phyloP scores from a whole-genome alignment of 2,329 filamentous ascomycete genomes.

The Fusarium oligoseptatum region DNA sequence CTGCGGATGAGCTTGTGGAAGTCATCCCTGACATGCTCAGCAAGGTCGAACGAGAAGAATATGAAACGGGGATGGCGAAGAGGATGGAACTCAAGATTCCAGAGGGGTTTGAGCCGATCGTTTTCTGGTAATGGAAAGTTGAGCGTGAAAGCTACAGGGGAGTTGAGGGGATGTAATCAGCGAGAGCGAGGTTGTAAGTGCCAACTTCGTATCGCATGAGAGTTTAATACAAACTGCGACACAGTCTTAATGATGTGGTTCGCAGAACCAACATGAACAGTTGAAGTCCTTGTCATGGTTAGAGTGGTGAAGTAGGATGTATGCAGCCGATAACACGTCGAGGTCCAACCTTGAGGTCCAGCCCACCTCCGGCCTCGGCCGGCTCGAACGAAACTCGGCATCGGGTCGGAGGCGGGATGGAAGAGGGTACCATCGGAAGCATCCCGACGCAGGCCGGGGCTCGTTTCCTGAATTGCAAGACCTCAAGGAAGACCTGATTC shows the following conservation, averaged over 20 bases:
- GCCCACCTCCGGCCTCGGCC: slow-evolving; percentile 19
- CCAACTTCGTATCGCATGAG: not conserved
- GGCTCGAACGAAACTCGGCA: not conserved
- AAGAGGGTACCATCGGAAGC: slow-evolving; percentile 21
- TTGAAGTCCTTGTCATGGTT: not conserved
- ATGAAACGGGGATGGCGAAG: not conserved
- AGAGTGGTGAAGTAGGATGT: not conserved
- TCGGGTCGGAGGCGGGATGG: not conserved
- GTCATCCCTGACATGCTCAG: slow-evolving; percentile 20
- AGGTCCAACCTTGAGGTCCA: not conserved
- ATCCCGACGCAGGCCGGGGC: not conserved
- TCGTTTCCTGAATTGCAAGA: not conserved
- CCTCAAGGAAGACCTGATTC: not conserved
- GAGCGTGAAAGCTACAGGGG: not conserved
- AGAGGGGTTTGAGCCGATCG: slow-evolving; percentile 40
- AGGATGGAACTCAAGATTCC: slow-evolving; percentile 22
- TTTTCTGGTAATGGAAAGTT: slow-evolving; percentile 47
- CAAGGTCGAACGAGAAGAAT: not conserved
- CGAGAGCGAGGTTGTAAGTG: not conserved
- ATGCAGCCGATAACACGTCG: not conserved
- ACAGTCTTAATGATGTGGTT: not conserved
- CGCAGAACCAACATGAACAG: not conserved
- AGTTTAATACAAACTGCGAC: not conserved
- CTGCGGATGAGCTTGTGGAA: slow-evolving; percentile 38
- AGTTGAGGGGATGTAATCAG: not conserved